Evolutionary conservation across 1,139 yeast genomes (phyloP).

Genomic region (Pichia sp.): DNA sequence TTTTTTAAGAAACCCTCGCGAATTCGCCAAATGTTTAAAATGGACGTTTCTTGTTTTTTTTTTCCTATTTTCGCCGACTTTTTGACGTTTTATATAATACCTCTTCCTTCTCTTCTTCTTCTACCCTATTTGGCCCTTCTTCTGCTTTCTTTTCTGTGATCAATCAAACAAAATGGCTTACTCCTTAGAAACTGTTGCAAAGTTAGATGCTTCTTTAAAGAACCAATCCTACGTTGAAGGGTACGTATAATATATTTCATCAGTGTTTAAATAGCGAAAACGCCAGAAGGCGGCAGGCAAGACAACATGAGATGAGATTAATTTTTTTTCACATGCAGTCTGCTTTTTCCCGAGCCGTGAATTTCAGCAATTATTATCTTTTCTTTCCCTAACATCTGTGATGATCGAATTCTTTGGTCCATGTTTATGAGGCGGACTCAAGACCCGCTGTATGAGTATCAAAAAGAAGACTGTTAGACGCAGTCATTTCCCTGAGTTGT

Average conservation of each 20-base stretch:
- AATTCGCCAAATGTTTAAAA: too few relatives aligned
- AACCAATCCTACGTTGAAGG: constrained; percentile 93
- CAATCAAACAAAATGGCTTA: constrained; percentile 52
- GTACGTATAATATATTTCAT: constrained; percentile 40
- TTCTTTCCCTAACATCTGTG: constrained; percentile 28
- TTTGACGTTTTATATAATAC: too few relatives aligned
- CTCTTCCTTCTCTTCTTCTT: background rate
- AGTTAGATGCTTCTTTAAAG: constrained; percentile 81
- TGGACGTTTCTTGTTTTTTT: too few relatives aligned
- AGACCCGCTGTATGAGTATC: constrained; percentile 92
- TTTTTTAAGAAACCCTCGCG: too few relatives aligned
- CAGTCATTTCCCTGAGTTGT: constrained; percentile 7
- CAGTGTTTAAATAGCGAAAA: background rate
- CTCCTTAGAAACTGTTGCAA: constrained; percentile 70
- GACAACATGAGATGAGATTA: too few relatives aligned
- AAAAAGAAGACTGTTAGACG: constrained; percentile 27
- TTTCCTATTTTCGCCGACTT: too few relatives aligned
- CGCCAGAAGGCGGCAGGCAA: background rate
- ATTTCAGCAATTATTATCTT: constrained; percentile 3
- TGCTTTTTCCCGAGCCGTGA: background rate
- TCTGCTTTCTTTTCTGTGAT: background rate
- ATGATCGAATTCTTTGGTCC: constrained; percentile 79
- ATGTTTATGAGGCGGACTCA: constrained; percentile 92
- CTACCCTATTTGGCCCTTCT: background rate
- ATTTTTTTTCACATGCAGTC: background rate